Conservation (phyloP, 805 yeast species). For the Suhomyces vadensis region DNA sequence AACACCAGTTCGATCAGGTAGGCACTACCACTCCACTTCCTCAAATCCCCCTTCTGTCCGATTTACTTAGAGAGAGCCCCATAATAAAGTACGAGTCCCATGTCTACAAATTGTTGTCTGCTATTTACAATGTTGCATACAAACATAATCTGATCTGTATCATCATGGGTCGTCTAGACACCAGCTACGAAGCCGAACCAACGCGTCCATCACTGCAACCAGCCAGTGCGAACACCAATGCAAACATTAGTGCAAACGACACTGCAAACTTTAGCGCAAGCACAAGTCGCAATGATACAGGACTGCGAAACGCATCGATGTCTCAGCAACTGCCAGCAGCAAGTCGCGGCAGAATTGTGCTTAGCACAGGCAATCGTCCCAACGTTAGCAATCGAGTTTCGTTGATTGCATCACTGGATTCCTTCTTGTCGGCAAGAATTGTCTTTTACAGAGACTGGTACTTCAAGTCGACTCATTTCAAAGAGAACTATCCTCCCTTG, state of each 20-base stretch:
- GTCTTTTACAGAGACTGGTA: constrained; percentile 41
- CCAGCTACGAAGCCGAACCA: constrained; percentile 18
- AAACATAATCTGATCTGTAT: constrained; percentile 27
- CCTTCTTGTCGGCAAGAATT: constrained; percentile 24
- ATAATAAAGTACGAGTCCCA: constrained; percentile 32
- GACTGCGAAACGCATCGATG: neutral
- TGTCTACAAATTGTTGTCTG: constrained; percentile 25
- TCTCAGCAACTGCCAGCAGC: neutral
- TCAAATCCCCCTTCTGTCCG: constrained; percentile 30
- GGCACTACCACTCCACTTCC: constrained; percentile 27
- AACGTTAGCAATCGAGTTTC: neutral
- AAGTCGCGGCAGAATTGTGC: neutral
- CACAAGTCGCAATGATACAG: neutral
- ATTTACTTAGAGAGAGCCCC: constrained; percentile 32
- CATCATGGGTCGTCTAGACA: constrained; percentile 33
- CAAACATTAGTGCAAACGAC: neutral
- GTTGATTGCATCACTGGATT: constrained; percentile 12
- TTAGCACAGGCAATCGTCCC: neutral
- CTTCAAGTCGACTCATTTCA: constrained; percentile 12
- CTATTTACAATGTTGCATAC: constrained; percentile 24
- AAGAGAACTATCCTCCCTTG: constrained; percentile 2
- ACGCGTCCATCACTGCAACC: neutral
- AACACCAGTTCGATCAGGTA: constrained; percentile 20
- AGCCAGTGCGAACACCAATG: neutral
- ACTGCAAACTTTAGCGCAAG: neutral